These are phyloP conservation scores for Myriosclerotinia duriaeana DNA, from an alignment of 2,329 filamentous ascomycete genomes.

Conservation along the genomic window DNA sequence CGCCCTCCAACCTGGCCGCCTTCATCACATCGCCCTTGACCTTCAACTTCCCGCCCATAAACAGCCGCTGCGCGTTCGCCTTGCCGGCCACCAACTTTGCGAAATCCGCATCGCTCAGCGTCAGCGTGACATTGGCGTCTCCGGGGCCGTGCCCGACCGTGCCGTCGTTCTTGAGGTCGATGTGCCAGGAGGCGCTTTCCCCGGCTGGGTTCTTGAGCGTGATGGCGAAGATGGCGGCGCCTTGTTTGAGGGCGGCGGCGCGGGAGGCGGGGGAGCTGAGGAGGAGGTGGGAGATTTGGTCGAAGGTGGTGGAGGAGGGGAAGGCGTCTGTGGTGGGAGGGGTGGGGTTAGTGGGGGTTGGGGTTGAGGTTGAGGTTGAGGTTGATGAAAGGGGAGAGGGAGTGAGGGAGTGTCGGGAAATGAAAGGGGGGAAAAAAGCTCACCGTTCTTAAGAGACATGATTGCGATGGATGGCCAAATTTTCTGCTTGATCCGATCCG, in stretches of 20 bases:
- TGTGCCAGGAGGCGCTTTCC: constrained; percentile 83
- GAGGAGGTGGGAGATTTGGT: constrained; percentile 76
- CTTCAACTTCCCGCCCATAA: constrained; percentile 99
- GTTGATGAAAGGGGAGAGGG: no score
- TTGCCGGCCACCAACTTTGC: constrained; percentile 78
- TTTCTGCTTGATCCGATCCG: not conserved
- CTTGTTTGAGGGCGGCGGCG: constrained; percentile 87
- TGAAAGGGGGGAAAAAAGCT: not conserved
- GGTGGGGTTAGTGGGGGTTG: not conserved
- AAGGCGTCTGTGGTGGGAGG: constrained; percentile 63
- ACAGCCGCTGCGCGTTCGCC: constrained; percentile 85
- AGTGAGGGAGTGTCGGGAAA: no score
- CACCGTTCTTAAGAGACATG: constrained; percentile 24
- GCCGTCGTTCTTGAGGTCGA: constrained; percentile 91
- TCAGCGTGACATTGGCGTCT: constrained; percentile 79
- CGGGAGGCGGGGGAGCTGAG: constrained; percentile 67
- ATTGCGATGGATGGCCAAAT: not conserved
- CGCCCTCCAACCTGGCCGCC: no score
- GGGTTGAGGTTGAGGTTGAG: no score
- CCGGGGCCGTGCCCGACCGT: constrained; percentile 75
- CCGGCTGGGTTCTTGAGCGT: constrained; percentile 84
- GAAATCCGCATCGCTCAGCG: constrained; percentile 84
- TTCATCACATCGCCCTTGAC: constrained; percentile 98
- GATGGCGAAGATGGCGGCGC: constrained; percentile 85
- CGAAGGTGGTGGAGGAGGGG: constrained; percentile 88